Evolutionary conservation across 2,329 filamentous ascomycete species (phyloP).

Genomic region (Grosmannia huntii): DNA sequence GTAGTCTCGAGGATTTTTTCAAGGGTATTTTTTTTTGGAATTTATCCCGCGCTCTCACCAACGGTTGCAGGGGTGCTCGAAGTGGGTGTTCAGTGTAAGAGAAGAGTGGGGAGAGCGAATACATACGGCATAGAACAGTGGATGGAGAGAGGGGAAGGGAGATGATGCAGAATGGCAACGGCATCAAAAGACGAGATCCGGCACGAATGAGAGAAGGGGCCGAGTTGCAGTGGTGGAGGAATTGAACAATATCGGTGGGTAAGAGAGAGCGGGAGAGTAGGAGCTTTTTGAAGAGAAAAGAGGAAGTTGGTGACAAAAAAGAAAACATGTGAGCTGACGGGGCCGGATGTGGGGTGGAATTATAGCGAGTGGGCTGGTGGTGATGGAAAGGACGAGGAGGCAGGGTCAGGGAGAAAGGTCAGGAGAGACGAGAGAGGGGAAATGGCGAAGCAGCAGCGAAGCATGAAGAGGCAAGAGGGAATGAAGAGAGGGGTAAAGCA

Average conservation of each 20-base stretch:
- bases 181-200: neutral
- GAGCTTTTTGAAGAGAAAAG: constrained; percentile 1
- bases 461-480: neutral
- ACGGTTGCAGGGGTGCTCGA: neutral
- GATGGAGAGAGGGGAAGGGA: neutral
- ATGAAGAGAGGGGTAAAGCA: neutral
- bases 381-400: neutral
- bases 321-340: neutral
- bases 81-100: neutral
- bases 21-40: neutral
- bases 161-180: neutral
- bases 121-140: neutral
- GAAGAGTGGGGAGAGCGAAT: neutral
- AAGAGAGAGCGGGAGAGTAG: constrained; percentile 2
- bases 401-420: neutral
- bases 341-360: neutral
- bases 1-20: neutral
- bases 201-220: neutral
- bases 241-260: neutral
- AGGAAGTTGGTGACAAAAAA: neutral
- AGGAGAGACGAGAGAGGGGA: neutral
- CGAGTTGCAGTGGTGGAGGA: neutral
- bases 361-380: neutral
- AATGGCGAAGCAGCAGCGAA: neutral
- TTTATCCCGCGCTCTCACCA: neutral